phyloP scores from a whole-genome alignment of 768 basidiomycete species.

The Leccinum aurantiacum region DNA sequence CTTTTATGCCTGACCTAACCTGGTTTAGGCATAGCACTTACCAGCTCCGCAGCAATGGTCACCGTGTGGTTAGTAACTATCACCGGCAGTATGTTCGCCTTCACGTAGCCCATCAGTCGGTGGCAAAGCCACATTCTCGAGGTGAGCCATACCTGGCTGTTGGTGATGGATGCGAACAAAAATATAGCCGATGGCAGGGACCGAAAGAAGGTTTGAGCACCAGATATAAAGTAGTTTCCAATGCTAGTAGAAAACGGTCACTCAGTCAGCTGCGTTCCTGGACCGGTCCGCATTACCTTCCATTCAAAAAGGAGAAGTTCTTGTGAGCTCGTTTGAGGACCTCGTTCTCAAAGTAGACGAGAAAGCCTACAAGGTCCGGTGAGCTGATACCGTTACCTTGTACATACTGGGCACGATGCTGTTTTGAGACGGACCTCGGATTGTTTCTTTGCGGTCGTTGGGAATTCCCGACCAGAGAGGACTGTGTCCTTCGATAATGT shows the following conservation, averaged over 20 bases:
- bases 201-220: slow-evolving; percentile 86
- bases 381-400: slow-evolving; percentile 1
- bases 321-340: slow-evolving; percentile 88
- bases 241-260: slow-evolving; percentile 45
- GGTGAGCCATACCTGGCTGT: slow-evolving; percentile 53
- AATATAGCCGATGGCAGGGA: slow-evolving; percentile 94
- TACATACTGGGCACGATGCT: background rate
- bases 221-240: slow-evolving; percentile 90
- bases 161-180: slow-evolving; percentile 88
- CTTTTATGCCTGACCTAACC: slow-evolving; percentile 29
- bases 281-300: slow-evolving; percentile 49
- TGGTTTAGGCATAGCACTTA: slow-evolving; percentile 52
- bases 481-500: slow-evolving; percentile 87
- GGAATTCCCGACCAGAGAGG: slow-evolving; percentile 83
- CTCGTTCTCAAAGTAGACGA: slow-evolving; percentile 90
- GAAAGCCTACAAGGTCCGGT: slow-evolving; percentile 58
- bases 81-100: slow-evolving; percentile 83
- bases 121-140: slow-evolving; percentile 13
- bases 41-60: slow-evolving; percentile 91
- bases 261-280: slow-evolving; percentile 3
- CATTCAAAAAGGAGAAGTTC: slow-evolving; percentile 91
- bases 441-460: slow-evolving; percentile 85
- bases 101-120: slow-evolving; percentile 19
- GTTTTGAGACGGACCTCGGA: slow-evolving; percentile 58
- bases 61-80: slow-evolving; percentile 94